phyloP scores from a whole-genome alignment of 2,329 filamentous ascomycete genomes.

The Conoideocrella luteorostrata region DNA sequence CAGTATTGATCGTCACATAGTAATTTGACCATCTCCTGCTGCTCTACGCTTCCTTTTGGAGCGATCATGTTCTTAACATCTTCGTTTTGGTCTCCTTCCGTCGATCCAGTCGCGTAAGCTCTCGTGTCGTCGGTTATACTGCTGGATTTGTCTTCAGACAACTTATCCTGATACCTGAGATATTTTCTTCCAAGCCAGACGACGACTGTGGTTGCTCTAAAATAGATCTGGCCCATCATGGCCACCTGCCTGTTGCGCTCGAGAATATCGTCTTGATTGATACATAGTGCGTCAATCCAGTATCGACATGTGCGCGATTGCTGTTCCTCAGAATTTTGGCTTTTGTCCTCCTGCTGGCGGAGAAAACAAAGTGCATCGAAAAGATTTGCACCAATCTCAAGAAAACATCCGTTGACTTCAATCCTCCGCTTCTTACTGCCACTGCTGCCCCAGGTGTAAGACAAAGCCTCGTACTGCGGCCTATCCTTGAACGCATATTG shows the following conservation, averaged over 20 bases:
- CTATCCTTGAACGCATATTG: not conserved
- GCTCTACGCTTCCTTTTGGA: not conserved
- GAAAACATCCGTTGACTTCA: not conserved
- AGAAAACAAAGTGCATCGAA: constrained; percentile 1
- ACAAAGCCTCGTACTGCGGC: not conserved
- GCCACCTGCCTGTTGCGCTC: constrained; percentile 11
- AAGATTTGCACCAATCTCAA: not conserved
- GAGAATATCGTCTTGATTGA: constrained; percentile 12
- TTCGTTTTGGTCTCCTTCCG: too few species aligned
- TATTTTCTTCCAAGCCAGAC: constrained; percentile 11
- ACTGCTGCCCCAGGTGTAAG: not conserved
- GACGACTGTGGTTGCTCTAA: constrained; percentile 8
- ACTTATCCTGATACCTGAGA: not conserved
- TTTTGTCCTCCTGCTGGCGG: not conserved
- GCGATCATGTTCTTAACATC: too few species aligned
- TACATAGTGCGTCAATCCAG: constrained; percentile 15
- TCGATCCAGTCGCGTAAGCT: too few species aligned
- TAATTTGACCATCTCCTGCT: not conserved
- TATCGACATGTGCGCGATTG: too few species aligned
- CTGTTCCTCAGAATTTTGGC: too few species aligned
- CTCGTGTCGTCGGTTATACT: too few species aligned
- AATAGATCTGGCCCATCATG: constrained; percentile 14
- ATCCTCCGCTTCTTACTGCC: not conserved
- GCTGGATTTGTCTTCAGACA: not conserved
- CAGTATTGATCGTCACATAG: not conserved